Conservation (phyloP, 345 rosid genomes). For the Populus deltoides region DNA sequence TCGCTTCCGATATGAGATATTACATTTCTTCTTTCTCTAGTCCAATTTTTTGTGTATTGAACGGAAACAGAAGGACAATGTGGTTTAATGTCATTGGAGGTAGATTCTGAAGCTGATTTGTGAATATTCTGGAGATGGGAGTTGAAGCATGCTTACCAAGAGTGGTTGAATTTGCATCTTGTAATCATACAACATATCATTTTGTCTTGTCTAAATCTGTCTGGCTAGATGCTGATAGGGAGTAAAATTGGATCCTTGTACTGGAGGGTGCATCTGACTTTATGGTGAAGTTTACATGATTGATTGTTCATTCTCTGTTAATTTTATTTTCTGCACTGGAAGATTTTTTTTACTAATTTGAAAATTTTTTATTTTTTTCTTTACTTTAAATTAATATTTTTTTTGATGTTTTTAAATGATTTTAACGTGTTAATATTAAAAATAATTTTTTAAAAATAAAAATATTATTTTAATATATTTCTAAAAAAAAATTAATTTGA, state of each 20-base stretch:
- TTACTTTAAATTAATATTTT: too few species aligned
- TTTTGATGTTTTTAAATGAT: too few species aligned
- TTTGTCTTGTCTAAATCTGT: background rate
- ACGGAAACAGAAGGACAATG: background rate
- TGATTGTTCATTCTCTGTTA: background rate
- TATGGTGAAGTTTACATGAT: background rate
- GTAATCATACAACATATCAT: background rate
- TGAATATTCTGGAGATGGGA: background rate
- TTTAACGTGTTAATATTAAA: too few species aligned
- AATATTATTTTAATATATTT: too few species aligned
- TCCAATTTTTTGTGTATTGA: background rate
- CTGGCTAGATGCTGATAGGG: background rate
- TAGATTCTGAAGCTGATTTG: background rate
- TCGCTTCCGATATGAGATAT: too few species aligned
- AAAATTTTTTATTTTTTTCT: too few species aligned
- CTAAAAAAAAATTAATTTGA: too few species aligned
- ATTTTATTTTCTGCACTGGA: constrained; percentile 43
- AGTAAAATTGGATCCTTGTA: background rate
- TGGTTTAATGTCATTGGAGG: background rate
- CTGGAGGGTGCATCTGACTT: background rate
- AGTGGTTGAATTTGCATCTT: background rate
- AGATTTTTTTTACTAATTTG: constrained; percentile 45
- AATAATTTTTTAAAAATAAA: too few species aligned
- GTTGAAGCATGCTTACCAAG: background rate
- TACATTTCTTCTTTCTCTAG: background rate